Evolutionary conservation across 345 rosid genomes (phyloP), one percentile per base, ranked within the genome.

Genomic region (Eucalyptus brandiana): DNA sequence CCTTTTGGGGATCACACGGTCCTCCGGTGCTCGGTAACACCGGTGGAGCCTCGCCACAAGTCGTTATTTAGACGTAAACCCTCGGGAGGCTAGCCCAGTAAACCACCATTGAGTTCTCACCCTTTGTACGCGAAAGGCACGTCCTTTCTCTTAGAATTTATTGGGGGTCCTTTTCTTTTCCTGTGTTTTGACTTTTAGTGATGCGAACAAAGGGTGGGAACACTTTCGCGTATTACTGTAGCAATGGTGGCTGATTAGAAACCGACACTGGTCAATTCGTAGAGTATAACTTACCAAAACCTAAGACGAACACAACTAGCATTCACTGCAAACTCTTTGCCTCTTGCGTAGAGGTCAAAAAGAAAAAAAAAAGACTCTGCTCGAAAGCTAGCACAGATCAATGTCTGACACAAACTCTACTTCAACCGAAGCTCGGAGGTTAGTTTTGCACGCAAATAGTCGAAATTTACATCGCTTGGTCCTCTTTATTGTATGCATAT

Each of bases 41-140:
- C 1, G 1, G 1, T 2, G 18, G 18, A 0, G 21, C 2, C 21
- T 6, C 21, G 4, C 8, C 4, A 0, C 21, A 17, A 51, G 4
- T 4, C 21, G 0, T 0, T 51, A 51, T 6, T 17, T 51, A 17
- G 54, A 51, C 0, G 54, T 51, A 51, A 51, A 51, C 2, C 7
- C 18, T 50, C 8, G 9, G 8, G 54, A 13, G 4, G 9, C 54
- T 51, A 0, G 23, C 23, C 9, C 0, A 51, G 0, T 51, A 51
- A 3, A 51, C 8, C 54, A 51, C 54, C 4, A 18, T 6, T 17
- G 54, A 51, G 23, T 51, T 51, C 54, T 0, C 54, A 51, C 54
- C 23, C 23, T 7, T 51, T 51, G 54, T 51, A 51, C 2, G 1
- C 2, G 2, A 51, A 17, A 51, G 54, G 9, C 54, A 51, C 23